A percentile compares a stretch with the other conserved stretches of the same genome.
These are phyloP conservation scores for Saraca asoca DNA, from an alignment of 331 rosid species.

Conservation along the genomic window DNA sequence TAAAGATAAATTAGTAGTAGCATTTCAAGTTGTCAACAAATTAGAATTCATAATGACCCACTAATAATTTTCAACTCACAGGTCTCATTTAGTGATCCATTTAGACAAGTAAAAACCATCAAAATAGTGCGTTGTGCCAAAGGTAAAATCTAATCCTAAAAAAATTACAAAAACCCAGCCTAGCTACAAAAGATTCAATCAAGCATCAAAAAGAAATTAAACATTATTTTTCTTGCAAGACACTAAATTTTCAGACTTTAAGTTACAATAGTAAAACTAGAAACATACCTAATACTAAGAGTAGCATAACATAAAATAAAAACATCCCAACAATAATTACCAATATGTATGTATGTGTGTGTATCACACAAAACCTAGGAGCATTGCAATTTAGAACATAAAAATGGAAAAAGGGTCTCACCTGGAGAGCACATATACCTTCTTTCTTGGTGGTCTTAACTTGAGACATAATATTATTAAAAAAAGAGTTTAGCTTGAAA, in stretches of 20 bases:
- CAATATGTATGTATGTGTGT: too few relatives aligned
- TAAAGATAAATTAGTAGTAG: not conserved
- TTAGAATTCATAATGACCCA: not conserved
- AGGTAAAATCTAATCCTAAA: not conserved
- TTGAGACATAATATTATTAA: conserved; percentile 87
- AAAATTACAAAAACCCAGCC: not conserved
- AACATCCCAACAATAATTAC: not conserved
- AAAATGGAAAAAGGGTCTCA: conserved; percentile 23
- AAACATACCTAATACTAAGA: not conserved
- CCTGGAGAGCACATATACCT: conserved; percentile 79
- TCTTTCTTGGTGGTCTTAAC: conserved; percentile 84
- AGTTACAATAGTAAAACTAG: not conserved
- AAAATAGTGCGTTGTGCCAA: not conserved
- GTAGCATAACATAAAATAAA: not conserved
- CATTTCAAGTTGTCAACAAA: not conserved
- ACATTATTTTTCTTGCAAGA: not conserved
- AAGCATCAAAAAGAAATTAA: not conserved
- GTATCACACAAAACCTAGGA: not conserved
- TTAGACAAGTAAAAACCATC: not conserved
- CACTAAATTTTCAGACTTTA: not conserved
- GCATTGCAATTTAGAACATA: too few relatives aligned
- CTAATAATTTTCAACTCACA: not conserved
- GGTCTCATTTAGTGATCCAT: not conserved
- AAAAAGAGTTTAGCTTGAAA: not conserved
- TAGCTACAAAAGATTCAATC: not conserved